phyloP scores from a whole-genome alignment of 192 early-diverging fungal genomes.

The Linnemannia schmuckeri region DNA sequence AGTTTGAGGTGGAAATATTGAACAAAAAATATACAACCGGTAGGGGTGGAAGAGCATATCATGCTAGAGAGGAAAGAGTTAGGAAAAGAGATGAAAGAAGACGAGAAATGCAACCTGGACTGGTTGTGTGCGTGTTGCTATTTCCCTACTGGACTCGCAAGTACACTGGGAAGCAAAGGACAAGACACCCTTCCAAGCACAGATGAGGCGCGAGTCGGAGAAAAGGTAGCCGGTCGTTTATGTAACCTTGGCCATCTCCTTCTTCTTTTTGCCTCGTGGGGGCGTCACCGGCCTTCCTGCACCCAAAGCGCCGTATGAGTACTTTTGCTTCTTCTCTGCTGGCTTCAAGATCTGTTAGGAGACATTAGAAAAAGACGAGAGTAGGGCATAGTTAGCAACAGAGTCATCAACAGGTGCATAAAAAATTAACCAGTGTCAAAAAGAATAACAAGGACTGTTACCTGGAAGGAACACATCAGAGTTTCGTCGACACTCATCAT shows the following conservation, averaged over 20 bases:
- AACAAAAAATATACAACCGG: conserved; percentile 4
- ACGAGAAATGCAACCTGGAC: too few species aligned
- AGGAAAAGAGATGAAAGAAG: neutral
- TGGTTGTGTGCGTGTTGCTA: neutral
- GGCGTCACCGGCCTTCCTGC: conserved; percentile 80
- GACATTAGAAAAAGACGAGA: neutral
- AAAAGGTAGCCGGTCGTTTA: neutral
- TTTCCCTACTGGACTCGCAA: neutral
- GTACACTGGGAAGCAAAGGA: neutral
- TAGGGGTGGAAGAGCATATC: neutral
- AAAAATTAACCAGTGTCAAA: neutral
- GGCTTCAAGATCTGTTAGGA: conserved; percentile 89
- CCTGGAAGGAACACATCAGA: conserved; percentile 91
- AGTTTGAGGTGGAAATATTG: neutral
- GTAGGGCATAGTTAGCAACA: neutral
- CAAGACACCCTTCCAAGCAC: too few species aligned
- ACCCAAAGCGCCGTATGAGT: conserved; percentile 77
- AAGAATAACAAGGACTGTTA: conserved; percentile 10
- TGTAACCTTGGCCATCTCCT: conserved; percentile 49
- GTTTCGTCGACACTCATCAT: conserved; percentile 94
- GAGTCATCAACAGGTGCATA: neutral
- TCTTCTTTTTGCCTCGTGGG: conserved; percentile 78
- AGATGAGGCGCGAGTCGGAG: neutral
- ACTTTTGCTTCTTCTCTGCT: conserved; percentile 93
- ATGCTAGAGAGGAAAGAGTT: neutral